These are phyloP conservation scores for Lathyrus sativus DNA, from an alignment of 306 rosid genomes.

Conservation along the genomic window DNA sequence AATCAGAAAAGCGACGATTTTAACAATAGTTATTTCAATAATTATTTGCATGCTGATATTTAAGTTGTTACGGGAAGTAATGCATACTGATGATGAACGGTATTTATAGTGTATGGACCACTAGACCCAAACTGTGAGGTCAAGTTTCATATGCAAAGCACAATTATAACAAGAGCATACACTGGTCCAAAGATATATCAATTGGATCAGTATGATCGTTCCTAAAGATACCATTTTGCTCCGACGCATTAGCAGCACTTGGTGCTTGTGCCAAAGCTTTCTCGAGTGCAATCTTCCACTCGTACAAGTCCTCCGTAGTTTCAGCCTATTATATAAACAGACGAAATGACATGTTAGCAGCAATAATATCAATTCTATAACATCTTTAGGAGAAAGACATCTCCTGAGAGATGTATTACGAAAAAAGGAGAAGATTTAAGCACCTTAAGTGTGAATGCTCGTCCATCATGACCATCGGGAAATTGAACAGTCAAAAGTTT, in stretches of 20 bases:
- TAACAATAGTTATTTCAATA: constrained; percentile 14
- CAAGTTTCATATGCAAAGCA: constrained; percentile 44
- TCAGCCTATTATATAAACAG: constrained; percentile 71
- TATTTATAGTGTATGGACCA: constrained; percentile 18
- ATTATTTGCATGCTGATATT: constrained; percentile 25
- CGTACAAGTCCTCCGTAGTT: constrained; percentile 79
- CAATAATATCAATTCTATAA: constrained; percentile 6
- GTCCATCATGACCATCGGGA: constrained; percentile 96
- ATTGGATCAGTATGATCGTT: constrained; percentile 63
- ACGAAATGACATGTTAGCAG: constrained; percentile 39
- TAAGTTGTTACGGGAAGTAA: constrained; percentile 22
- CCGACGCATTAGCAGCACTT: constrained; percentile 47
- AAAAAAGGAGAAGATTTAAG: constrained; percentile 29
- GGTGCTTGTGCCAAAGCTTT: constrained; percentile 89
- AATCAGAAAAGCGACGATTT: constrained; percentile 10
- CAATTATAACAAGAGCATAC: constrained; percentile 58
- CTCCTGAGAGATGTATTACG: neutral
- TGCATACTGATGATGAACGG: constrained; percentile 25
- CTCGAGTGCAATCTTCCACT: constrained; percentile 96
- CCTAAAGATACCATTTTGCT: constrained; percentile 80
- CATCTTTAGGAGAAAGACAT: too few relatives aligned
- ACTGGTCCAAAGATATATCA: constrained; percentile 66
- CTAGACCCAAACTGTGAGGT: constrained; percentile 37
- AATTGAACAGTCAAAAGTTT: constrained; percentile 91
- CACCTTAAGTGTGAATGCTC: constrained; percentile 96